Percentiles rank a stretch among this genome's conserved stretches.
These are phyloP conservation scores for Rubroboletus satanas DNA, from an alignment of 768 basidiomycete genomes.

Conservation along the genomic window DNA sequence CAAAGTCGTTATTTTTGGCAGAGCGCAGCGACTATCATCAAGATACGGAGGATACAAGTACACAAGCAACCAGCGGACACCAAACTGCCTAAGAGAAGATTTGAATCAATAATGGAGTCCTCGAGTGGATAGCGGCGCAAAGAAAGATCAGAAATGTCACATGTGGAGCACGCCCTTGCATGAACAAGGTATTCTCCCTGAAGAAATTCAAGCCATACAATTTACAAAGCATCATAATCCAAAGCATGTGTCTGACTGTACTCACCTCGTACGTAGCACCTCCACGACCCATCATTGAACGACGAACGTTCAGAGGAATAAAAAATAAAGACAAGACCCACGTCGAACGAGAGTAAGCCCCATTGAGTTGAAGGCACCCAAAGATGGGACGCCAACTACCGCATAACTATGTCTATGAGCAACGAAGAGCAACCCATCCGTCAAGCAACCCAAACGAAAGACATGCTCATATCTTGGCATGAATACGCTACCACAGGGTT, in stretches of 20 bases:
- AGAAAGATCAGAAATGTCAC: conserved; percentile 46
- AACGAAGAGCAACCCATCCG: conserved; percentile 48
- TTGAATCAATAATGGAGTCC: conserved; percentile 7
- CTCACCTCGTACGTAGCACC: conserved; percentile 18
- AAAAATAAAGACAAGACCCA: conserved; percentile 41
- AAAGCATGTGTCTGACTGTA: conserved; percentile 9
- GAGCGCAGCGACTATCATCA: not conserved
- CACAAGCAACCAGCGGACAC: not conserved
- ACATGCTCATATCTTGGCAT: conserved; percentile 78
- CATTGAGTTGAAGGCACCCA: conserved; percentile 71
- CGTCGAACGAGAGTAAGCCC: conserved; percentile 85
- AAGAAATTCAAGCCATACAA: conserved; percentile 79
- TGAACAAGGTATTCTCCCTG: conserved; percentile 71
- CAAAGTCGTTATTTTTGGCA: not conserved
- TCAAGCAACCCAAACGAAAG: conserved; percentile 42
- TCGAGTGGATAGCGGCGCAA: not conserved
- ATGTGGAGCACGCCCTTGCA: conserved; percentile 69
- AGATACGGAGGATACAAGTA: not conserved
- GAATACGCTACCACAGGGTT: conserved; percentile 40
- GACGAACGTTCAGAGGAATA: conserved; percentile 49
- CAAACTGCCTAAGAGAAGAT: not conserved
- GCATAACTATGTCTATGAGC: conserved; percentile 90
- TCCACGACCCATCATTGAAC: conserved; percentile 35
- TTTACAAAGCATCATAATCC: conserved; percentile 51
- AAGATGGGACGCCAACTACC: conserved; percentile 51